Evolutionary conservation across 306 rosid genomes (phyloP).

Genomic region (Gillenia trifoliata): DNA sequence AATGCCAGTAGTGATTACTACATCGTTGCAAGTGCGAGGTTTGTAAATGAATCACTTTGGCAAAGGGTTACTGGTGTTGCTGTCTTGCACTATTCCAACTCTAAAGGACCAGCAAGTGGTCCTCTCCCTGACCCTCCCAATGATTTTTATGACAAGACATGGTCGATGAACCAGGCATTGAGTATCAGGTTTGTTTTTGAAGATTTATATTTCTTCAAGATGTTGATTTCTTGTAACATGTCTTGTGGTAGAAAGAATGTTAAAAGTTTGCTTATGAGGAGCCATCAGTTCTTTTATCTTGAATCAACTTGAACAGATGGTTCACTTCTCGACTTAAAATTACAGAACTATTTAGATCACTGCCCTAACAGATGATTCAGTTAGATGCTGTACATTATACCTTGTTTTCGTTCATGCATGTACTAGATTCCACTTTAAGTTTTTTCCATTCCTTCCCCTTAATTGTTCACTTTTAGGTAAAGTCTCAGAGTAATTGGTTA

Average conservation of each 20-base stretch:
- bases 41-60: slow-evolving; percentile 86
- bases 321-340: neutral
- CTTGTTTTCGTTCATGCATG: neutral
- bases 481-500: neutral
- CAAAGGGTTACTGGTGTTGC: slow-evolving; percentile 86
- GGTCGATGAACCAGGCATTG: slow-evolving; percentile 76
- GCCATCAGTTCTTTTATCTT: neutral
- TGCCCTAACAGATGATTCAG: neutral
- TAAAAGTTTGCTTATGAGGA: neutral
- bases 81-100: slow-evolving; percentile 66
- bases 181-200: slow-evolving; percentile 59
- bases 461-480: neutral
- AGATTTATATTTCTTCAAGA: slow-evolving; percentile 1
- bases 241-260: neutral
- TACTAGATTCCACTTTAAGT: neutral
- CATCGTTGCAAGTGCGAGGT: slow-evolving; percentile 87
- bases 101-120: slow-evolving; percentile 73
- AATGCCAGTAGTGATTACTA: slow-evolving; percentile 91
- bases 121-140: slow-evolving; percentile 79
- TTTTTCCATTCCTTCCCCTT: neutral
- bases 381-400: neutral
- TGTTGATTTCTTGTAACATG: neutral
- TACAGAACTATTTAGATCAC: neutral
- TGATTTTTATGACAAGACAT: slow-evolving; percentile 50
- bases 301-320: neutral